phyloP scores from a whole-genome alignment of 768 basidiomycete species.

The Albatrellus ellisii region DNA sequence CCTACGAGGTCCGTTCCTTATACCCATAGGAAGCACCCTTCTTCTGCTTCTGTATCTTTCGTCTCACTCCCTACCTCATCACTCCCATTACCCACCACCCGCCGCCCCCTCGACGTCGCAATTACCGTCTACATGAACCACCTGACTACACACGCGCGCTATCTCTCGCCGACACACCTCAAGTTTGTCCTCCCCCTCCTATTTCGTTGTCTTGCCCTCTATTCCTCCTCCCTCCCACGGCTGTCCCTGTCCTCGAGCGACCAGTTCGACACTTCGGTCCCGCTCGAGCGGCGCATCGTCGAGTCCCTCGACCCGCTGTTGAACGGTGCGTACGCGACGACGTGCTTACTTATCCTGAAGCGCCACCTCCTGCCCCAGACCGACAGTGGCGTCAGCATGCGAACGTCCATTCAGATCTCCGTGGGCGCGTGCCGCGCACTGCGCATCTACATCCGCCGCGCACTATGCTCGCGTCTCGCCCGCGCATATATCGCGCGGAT shows the following conservation, averaged over 20 bases:
- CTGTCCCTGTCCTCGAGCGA: conserved; percentile 37
- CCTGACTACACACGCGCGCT: conserved; percentile 46
- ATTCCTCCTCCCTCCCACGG: conserved; percentile 52
- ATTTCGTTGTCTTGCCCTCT: conserved; percentile 58
- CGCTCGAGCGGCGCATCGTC: conserved; percentile 41
- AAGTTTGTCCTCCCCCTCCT: conserved; percentile 51
- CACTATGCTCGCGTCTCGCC: conserved; percentile 47
- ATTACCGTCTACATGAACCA: conserved; percentile 51
- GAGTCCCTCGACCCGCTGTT: conserved; percentile 45
- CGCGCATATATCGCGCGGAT: conserved; percentile 51
- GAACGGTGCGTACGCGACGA: conserved; percentile 49
- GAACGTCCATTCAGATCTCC: conserved; percentile 16
- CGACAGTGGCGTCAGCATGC: conserved; percentile 11
- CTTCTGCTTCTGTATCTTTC: conserved; percentile 41
- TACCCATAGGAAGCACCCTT: conserved; percentile 46
- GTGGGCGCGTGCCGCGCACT: conserved; percentile 33
- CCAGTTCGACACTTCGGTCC: conserved; percentile 19
- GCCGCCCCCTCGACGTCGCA: conserved; percentile 49
- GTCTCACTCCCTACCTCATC: conserved; percentile 21
- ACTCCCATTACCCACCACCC: conserved; percentile 20
- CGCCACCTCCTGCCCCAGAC: conserved; percentile 39
- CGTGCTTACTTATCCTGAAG: conserved; percentile 52
- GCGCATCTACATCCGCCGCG: conserved; percentile 48
- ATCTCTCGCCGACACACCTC: conserved; percentile 41
- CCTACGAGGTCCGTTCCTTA: conserved; percentile 17